Percentiles rank a stretch among this genome's conserved stretches.
These are phyloP conservation scores for Lagenaria siceraria DNA, from an alignment of 306 rosid genomes.

Conservation along the genomic window DNA sequence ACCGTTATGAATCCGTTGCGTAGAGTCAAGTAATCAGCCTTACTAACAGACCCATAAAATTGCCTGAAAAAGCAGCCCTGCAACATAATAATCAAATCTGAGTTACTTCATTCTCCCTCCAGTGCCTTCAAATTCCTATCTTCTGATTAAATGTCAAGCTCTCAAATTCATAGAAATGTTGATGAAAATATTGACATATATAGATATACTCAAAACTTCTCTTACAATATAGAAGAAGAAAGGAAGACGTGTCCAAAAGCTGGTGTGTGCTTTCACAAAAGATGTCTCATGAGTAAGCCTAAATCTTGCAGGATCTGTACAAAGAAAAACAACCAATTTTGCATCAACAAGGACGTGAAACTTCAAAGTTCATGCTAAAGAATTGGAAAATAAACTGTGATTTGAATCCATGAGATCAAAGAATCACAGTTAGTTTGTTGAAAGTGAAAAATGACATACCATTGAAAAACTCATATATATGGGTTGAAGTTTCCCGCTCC, in stretches of 20 bases:
- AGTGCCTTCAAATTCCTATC: background rate
- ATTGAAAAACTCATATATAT: conserved; percentile 58
- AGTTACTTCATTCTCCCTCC: background rate
- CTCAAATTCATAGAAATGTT: background rate
- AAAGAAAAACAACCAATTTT: background rate
- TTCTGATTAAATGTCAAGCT: background rate
- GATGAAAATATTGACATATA: background rate
- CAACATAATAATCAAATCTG: conserved; percentile 13
- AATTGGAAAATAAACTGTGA: background rate
- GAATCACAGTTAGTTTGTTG: background rate
- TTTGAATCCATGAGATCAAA: background rate
- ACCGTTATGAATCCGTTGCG: conserved; percentile 84
- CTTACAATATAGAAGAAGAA: conserved; percentile 71
- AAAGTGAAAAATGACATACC: conserved; percentile 31
- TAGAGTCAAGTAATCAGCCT: conserved; percentile 54
- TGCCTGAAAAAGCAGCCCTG: conserved; percentile 87
- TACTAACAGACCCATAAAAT: conserved; percentile 66
- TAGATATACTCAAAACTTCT: background rate
- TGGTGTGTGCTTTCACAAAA: conserved; percentile 73
- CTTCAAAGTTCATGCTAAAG: background rate
- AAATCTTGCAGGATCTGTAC: conserved; percentile 65
- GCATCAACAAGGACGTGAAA: background rate
- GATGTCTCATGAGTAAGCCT: conserved; percentile 90
- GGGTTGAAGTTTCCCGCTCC: conserved; percentile 79
- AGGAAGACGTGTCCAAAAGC: conserved; percentile 59